Base-by-base conservation (phyloP, 1,139 yeast genomes). In the Debaryomyces singareniensis region DNA sequence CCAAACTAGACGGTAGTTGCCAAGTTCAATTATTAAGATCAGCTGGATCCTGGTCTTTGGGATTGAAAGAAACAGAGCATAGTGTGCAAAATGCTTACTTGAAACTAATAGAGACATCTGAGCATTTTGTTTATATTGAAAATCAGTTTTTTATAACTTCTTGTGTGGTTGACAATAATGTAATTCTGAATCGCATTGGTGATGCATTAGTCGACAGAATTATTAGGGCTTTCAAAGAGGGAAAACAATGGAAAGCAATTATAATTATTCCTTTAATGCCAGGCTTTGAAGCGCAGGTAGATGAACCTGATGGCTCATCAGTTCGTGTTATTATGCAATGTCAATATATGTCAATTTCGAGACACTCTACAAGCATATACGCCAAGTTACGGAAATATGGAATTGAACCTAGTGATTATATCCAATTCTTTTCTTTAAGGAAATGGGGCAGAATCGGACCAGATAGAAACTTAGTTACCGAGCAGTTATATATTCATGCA, bases 241-340 rank as follows among this genome's bases (percentile, higher is more conserved):
- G 78, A 3, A 82, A 78, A 32, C 56, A 64, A 15, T 93, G 99
- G 99, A 79, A 79, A 42, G 97, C 97, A 1, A 72, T 87, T 13
- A 79, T 91, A 37, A 72, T 91, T 4, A 86, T 93, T 37, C 99
- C 99, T 3, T 65, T 93, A 43, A 86, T 91, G 94, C 99, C 99
- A 2, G 99, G 98, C 0, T 93, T 93, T 53, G 95, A 85, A 48
- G 80, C 95, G 12, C 86, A 87, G 43, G 95, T 93, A 21, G 97
- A 91, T 52, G 76, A 84, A 41, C 84, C 94, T 5, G 96, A 87
- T 43, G 98, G 96, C 4, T 82, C 96, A 0, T 77, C 95, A 14
- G 91, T 93, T 5, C 74, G 99, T 45, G 83, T 91, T 20, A 93
- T 93, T 44, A 89, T 91, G 95, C 94, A 89, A 58, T 87, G 97